A percentile compares a stretch with the other conserved stretches of the same genome.
These are phyloP conservation scores for Talaromyces adpressus DNA, from an alignment of 495 filamentous ascomycete genomes.

Conservation along the genomic window DNA sequence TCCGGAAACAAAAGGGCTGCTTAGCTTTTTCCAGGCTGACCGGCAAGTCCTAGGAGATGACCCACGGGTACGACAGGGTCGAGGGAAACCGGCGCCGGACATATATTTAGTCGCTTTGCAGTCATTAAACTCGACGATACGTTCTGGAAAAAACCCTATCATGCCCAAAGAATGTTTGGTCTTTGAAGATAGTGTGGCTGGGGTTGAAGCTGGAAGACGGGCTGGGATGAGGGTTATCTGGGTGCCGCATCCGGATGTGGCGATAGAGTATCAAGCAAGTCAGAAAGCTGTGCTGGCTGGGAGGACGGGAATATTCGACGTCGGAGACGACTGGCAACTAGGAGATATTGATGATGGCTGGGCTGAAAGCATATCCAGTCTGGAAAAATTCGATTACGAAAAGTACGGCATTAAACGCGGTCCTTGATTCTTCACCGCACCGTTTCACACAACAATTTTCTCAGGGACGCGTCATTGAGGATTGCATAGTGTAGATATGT, in stretches of 20 bases:
- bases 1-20: too few relatives aligned
- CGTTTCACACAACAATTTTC: conserved; percentile 3
- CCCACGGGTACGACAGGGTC: too few relatives aligned
- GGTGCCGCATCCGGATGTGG: conserved; percentile 30
- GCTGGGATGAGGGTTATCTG: conserved; percentile 40
- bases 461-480: conserved; percentile 2
- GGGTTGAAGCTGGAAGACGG: conserved; percentile 34
- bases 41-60: too few relatives aligned
- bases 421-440: conserved; percentile 5
- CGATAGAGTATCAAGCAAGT: conserved; percentile 18
- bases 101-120: conserved; percentile 28
- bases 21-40: too few relatives aligned
- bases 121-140: conserved; percentile 19
- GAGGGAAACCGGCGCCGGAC: too few relatives aligned
- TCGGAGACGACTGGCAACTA: conserved; percentile 17
- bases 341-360: conserved; percentile 28
- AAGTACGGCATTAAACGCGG: conserved; percentile 20
- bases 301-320: conserved; percentile 15
- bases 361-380: conserved; percentile 24
- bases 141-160: conserved; percentile 12
- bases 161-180: conserved; percentile 32
- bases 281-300: conserved; percentile 27
- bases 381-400: conserved; percentile 24
- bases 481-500: conserved; percentile 3
- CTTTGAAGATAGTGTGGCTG: conserved; percentile 36